Base-by-base conservation (phyloP, 73 alveolate genomes). In the Symbiodinium natans region DNA sequence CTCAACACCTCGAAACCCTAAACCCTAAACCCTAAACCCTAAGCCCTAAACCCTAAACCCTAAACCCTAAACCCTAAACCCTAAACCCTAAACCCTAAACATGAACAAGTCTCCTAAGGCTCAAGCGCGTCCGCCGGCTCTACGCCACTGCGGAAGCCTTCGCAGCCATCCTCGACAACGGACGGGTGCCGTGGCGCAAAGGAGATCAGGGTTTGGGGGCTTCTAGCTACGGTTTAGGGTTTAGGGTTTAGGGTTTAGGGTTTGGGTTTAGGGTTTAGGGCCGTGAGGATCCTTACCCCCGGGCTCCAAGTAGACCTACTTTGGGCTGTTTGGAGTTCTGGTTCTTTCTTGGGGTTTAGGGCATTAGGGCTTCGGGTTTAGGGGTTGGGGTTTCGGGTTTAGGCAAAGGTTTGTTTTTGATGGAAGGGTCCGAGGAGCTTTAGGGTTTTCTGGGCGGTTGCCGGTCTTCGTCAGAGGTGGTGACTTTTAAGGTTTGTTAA, bases 61-160 rank as follows among this genome's bases (percentile, higher is more conserved):
- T 43, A 43, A 56, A 21, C 74, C 31, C 74, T 56, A 2, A 56
- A 21, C 74, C 33, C 74, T 19, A 3, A 56, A 0, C 19, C 33
- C 36, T 6, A 21, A 56, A 56, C 27, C 0, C 33, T 0, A 15
- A 31, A 25, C 19, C 75, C 59, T 46, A 6, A 46, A 46, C 13
- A 6, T 46, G 59, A 46, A 46, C 13, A 9, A 13, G 13, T 13
- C 21, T 13, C 59, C 59, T 36, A 3, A 63, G 80, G 80, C 80
- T 63, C 36, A 25, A n/a, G 33, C 19, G 27, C 21, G 80, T 63
- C 25, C 80, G 80, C 34, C 80, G 68, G 41, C 41, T 87, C 68
- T 21, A 3, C 59, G 94, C 94, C 41, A 21, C 94, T 10, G 80
- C 94, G 34, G 36, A 46, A 52, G 94, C 85, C 83, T 87, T 54